Evolutionary conservation across 2,329 filamentous ascomycete species (phyloP), one percentile per base, ranked within the genome.

Genomic region (Macrophomina phaseolina): DNA sequence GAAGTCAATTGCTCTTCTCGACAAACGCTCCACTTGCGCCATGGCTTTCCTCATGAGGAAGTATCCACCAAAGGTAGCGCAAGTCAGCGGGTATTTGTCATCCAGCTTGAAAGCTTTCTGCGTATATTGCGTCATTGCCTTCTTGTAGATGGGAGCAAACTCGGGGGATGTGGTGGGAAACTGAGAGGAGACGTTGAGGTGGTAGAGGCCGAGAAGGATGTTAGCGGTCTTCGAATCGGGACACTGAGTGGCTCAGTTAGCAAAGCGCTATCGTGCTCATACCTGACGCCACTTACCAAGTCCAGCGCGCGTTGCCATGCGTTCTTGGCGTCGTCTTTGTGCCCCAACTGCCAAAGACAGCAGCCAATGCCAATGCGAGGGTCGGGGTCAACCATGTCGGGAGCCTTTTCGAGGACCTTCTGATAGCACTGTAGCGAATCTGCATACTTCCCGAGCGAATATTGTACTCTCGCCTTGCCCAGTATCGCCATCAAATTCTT

Each of bases 291-390:
- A n/a, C 67, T 85, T 88, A 83, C 81, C 75, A 97, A 86, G 75
- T 96, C 92, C 34, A 97, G 81, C 12, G 91, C 89, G 69, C 95
- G 86, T 75, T 97, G 91, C 95, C 95, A 99, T 12, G 95, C 94
- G 56, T 85, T 83, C 75, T 92, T 94, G 7, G 96, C 95, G 73
- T 97, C 93, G 40, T 97, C 92, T 78, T 96, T 97, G 83, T 92
- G 93, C 11, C 94, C 94, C 34, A 99, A 85, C 78, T 97, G 92
- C 95, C 96, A 99, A 78, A 97, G 90, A 82, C 95, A 99, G 79
- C 93, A 95, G 53, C 95, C 95, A 74, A 99, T 94, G 65, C 95
- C 95, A 72, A 99, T 94, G 72, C 96, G 88, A 71, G 95, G 96
- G 78, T 99, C 95, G 0, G 95, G 95, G 74, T 99, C 95, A 49